A percentile compares a stretch with the other conserved stretches of the same genome.
These are phyloP conservation scores for Casuarina cunninghamiana DNA, from an alignment of 306 rosid genomes.

Conservation along the genomic window DNA sequence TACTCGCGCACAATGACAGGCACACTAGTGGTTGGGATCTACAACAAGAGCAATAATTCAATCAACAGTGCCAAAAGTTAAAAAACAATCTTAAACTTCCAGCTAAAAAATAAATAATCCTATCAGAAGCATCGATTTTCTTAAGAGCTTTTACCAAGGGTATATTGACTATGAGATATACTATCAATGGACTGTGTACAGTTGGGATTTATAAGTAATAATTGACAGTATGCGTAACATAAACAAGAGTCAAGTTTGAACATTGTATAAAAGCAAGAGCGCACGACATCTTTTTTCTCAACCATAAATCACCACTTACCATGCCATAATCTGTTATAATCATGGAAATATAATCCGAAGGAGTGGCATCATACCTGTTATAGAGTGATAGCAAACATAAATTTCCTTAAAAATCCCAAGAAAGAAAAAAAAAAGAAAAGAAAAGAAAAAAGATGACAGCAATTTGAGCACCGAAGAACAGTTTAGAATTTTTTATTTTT, in stretches of 20 bases:
- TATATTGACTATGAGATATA: not conserved
- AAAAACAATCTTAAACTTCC: not conserved
- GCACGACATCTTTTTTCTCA: too few species aligned
- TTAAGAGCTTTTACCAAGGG: not conserved
- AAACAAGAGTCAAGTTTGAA: too few species aligned
- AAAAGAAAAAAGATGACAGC: not conserved
- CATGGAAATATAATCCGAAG: constrained; percentile 77
- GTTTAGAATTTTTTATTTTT: not conserved
- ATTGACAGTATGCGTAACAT: too few species aligned
- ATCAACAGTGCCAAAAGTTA: not conserved
- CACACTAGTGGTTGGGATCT: constrained; percentile 89
- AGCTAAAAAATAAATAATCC: not conserved
- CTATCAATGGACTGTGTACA: not conserved
- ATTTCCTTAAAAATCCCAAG: too few species aligned
- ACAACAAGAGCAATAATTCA: constrained; percentile 17
- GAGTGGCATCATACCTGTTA: constrained; percentile 80
- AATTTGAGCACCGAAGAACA: constrained; percentile 20
- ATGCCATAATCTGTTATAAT: constrained; percentile 90
- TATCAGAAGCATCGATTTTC: not conserved
- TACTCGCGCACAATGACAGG: constrained; percentile 86
- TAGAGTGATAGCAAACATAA: constrained; percentile 6
- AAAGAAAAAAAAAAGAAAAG: too few species aligned
- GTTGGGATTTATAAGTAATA: not conserved
- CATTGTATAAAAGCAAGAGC: too few species aligned
- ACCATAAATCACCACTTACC: constrained; percentile 42